These are phyloP conservation scores for Colletotrichum echinochloae DNA, from an alignment of 2,329 filamentous ascomycete genomes.

Conservation along the genomic window DNA sequence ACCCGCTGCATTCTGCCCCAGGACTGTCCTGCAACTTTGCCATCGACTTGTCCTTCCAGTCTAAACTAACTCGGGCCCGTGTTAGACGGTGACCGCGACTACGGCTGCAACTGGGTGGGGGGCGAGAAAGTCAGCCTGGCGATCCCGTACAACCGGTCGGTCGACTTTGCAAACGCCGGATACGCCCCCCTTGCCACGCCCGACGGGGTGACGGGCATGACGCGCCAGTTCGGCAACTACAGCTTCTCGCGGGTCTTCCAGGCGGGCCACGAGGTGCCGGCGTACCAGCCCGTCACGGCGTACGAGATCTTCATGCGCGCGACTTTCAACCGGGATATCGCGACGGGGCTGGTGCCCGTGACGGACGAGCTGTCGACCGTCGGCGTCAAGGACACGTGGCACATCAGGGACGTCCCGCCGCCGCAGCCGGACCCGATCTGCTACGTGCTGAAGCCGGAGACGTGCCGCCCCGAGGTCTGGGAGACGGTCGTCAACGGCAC, in stretches of 20 bases:
- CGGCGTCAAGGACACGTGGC: slow-evolving; percentile 52
- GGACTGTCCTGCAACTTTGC: neutral
- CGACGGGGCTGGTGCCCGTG: slow-evolving; percentile 63
- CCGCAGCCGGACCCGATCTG: slow-evolving; percentile 65
- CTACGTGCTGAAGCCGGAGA: slow-evolving; percentile 67
- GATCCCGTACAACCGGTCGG: slow-evolving; percentile 54
- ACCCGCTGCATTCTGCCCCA: neutral
- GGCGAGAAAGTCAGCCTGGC: slow-evolving; percentile 72
- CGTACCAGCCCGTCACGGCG: slow-evolving; percentile 63
- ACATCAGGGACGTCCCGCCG: slow-evolving; percentile 61
- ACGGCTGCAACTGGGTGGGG: slow-evolving; percentile 67
- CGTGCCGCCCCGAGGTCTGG: slow-evolving; percentile 67
- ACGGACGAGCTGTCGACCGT: slow-evolving; percentile 46
- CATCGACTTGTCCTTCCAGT: neutral
- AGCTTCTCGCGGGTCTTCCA: slow-evolving; percentile 70
- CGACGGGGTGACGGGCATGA: slow-evolving; percentile 73
- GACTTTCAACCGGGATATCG: slow-evolving; percentile 62
- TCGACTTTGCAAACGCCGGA: slow-evolving; percentile 68
- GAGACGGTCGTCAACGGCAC: slow-evolving; percentile 61
- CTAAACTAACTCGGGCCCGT: neutral
- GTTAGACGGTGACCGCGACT: slow-evolving; percentile 58
- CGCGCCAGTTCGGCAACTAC: slow-evolving; percentile 76
- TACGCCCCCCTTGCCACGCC: slow-evolving; percentile 75
- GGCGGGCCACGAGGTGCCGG: slow-evolving; percentile 67
- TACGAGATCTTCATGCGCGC: slow-evolving; percentile 65